Percentiles rank a stretch among this genome's conserved stretches.
phyloP scores from a whole-genome alignment of 495 filamentous ascomycete species.

The Tuber indicum region DNA sequence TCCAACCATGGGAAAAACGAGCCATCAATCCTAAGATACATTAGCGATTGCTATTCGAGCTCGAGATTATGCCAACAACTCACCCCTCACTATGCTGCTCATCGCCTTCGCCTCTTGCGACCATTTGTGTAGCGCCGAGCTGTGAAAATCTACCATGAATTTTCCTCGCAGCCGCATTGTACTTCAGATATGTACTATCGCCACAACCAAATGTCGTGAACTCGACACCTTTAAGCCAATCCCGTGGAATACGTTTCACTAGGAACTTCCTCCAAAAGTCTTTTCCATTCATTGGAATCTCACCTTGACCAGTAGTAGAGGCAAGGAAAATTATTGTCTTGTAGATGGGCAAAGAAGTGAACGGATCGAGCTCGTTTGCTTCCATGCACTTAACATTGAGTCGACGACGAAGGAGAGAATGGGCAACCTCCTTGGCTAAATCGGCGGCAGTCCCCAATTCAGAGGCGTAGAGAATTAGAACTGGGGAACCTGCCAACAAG shows the following conservation, averaged over 20 bases:
- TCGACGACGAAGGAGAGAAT: constrained; percentile 63
- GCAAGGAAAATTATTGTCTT: constrained; percentile 66
- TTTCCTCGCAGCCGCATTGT: constrained; percentile 88
- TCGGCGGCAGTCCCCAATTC: constrained; percentile 93
- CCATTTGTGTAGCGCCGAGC: constrained; percentile 72
- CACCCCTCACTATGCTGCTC: constrained; percentile 90
- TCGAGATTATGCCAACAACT: constrained; percentile 39
- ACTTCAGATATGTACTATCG: constrained; percentile 92
- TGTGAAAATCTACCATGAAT: constrained; percentile 78
- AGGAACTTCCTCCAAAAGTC: constrained; percentile 81
- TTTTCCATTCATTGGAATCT: constrained; percentile 72
- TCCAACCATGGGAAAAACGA: constrained; percentile 71
- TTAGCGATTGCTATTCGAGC: constrained; percentile 18
- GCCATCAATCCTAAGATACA: constrained; percentile 60
- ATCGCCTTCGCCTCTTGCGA: constrained; percentile 75
- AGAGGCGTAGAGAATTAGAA: constrained; percentile 82
- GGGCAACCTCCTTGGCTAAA: constrained; percentile 73
- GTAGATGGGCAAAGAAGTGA: constrained; percentile 25
- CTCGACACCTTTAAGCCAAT: constrained; percentile 57
- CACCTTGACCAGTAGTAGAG: constrained; percentile 92
- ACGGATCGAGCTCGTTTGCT: constrained; percentile 58
- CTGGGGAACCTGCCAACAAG: constrained; percentile 22
- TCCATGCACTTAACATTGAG: constrained; percentile 68
- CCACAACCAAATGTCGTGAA: constrained; percentile 88
- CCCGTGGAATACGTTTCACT: constrained; percentile 64